Evolutionary conservation across 2,329 filamentous ascomycete genomes (phyloP).

Genomic region (Verticillium zaregamsianum): DNA sequence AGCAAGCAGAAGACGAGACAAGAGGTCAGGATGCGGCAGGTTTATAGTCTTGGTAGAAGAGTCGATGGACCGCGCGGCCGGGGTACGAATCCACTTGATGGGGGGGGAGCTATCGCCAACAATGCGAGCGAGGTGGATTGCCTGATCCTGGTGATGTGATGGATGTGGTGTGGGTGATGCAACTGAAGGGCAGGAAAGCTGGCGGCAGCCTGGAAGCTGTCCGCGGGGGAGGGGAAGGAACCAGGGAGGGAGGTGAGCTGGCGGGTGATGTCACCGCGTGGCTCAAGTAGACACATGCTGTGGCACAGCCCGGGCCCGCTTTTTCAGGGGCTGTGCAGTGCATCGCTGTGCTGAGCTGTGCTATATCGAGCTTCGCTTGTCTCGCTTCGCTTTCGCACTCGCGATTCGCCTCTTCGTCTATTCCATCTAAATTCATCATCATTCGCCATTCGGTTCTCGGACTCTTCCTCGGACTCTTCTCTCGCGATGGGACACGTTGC

Average conservation of each 20-base stretch:
- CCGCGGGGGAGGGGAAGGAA: no score
- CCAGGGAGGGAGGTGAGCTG: neutral
- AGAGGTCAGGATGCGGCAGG: neutral
- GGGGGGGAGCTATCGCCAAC: neutral
- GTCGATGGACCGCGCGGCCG: neutral
- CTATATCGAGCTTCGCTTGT: no score
- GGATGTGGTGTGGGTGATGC: neutral
- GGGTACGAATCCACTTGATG: neutral
- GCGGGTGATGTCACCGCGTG: constrained; percentile 2
- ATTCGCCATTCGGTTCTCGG: neutral
- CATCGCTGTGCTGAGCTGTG: neutral
- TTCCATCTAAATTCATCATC: neutral
- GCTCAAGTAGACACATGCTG: neutral
- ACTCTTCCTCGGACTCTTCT: neutral
- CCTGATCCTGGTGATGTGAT: neutral
- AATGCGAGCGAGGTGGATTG: neutral
- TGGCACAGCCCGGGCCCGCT: neutral
- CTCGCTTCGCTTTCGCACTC: neutral
- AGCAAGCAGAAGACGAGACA: neutral
- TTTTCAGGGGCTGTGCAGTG: neutral
- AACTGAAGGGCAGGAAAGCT: no score
- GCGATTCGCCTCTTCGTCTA: neutral
- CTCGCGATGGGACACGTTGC: neutral
- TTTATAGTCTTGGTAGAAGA: neutral
- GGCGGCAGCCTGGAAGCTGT: no score